Evolutionary conservation across 2,329 filamentous ascomycete species (phyloP).

Genomic region (Aspergillus ochraceoroseus): DNA sequence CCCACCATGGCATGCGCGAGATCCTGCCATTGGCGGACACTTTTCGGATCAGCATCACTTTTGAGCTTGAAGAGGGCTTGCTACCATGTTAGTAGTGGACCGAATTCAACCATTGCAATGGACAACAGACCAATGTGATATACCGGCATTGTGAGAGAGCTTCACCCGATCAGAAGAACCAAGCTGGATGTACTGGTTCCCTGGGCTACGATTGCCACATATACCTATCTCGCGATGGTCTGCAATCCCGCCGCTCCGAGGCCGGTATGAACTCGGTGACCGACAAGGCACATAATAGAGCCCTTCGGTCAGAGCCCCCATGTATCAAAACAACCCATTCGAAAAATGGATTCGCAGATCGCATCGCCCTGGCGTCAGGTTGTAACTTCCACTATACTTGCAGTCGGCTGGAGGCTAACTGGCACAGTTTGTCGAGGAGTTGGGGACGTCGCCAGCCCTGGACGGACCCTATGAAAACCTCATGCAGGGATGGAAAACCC

Average conservation of each 20-base stretch:
- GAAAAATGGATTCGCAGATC: background rate
- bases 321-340: no score
- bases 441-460: slow-evolving; percentile 1
- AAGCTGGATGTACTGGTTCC: no score
- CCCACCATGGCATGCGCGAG: slow-evolving; percentile 2
- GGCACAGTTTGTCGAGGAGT: slow-evolving; percentile 9
- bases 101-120: no score
- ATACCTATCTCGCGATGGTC: no score
- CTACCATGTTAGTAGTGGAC: no score
- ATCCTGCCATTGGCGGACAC: background rate
- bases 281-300: background rate
- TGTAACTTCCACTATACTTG: background rate
- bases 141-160: slow-evolving; percentile 2
- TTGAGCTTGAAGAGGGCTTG: slow-evolving; percentile 4
- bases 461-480: background rate
- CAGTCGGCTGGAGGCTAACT: no score
- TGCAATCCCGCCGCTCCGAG: no score
- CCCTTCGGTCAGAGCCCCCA: no score
- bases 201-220: no score
- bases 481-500: background rate
- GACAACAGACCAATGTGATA: slow-evolving; percentile 2
- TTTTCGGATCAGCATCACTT: background rate
- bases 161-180: no score
- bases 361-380: background rate
- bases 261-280: no score